Percentiles rank a stretch among this genome's conserved stretches.
phyloP scores from a whole-genome alignment of 2,329 filamentous ascomycete genomes.

The Dactylellina cionopaga region DNA sequence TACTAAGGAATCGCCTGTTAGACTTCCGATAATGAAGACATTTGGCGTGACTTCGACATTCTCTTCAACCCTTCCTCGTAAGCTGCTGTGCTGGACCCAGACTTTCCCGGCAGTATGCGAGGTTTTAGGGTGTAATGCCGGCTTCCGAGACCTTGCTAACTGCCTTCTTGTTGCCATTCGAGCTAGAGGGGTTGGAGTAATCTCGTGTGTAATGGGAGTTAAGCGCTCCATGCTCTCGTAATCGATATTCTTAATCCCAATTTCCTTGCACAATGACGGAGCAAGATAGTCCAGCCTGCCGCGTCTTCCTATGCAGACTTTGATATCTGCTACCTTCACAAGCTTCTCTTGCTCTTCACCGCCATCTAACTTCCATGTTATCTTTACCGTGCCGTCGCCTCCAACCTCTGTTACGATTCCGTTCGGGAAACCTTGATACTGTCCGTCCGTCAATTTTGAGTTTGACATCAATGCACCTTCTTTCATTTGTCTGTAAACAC shows the following conservation, averaged over 20 bases:
- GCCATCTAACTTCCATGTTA: conserved; percentile 13
- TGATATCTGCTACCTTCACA: conserved; percentile 63
- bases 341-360: conserved; percentile 60
- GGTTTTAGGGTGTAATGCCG: conserved; percentile 37
- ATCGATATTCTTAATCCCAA: conserved; percentile 59
- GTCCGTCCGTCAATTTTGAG: conserved; percentile 17
- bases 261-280: conserved; percentile 63
- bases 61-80: conserved; percentile 66
- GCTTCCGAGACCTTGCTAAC: conserved; percentile 14
- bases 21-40: conserved; percentile 69
- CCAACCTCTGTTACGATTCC: conserved; percentile 56
- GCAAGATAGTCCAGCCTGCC: conserved; percentile 68
- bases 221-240: conserved; percentile 10
- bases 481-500: conserved; percentile 71
- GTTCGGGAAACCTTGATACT: conserved; percentile 55
- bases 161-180: conserved; percentile 18
- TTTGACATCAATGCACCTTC: conserved; percentile 61
- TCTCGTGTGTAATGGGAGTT: background rate
- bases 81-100: conserved; percentile 66
- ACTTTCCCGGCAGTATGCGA: conserved; percentile 52
- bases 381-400: conserved; percentile 61
- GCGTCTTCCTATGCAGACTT: conserved; percentile 69
- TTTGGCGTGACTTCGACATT: conserved; percentile 66
- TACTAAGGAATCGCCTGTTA: conserved; percentile 71
- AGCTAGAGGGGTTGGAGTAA: background rate